Evolutionary conservation across 768 basidiomycete species (phyloP).

Genomic region (Hericium coralloides): DNA sequence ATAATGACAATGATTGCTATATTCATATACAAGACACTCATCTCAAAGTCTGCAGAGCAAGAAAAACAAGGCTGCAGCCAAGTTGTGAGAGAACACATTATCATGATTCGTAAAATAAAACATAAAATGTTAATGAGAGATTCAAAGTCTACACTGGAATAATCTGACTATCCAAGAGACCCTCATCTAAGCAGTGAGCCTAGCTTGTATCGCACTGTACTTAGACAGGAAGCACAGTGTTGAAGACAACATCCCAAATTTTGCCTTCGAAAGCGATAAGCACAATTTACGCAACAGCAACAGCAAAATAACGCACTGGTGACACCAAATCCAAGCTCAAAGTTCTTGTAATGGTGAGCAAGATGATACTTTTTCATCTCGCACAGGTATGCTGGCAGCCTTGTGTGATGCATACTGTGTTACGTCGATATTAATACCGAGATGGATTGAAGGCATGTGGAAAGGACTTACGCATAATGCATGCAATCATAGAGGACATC

Average conservation of each 20-base stretch:
- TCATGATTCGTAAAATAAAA: too few species aligned
- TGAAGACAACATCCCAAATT: constrained; percentile 91
- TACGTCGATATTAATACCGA: constrained; percentile 3
- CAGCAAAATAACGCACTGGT: constrained; percentile 50
- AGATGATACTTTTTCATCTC: constrained; percentile 98
- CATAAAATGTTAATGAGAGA: too few species aligned
- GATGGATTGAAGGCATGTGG: not conserved
- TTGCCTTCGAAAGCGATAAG: constrained; percentile 44
- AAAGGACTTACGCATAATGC: constrained; percentile 73
- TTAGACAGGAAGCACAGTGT: constrained; percentile 64
- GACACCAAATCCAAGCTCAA: constrained; percentile 94
- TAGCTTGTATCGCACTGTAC: not conserved
- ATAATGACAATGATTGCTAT: too few species aligned
- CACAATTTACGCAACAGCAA: not conserved
- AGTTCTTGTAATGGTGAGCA: constrained; percentile 97
- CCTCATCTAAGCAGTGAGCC: too few species aligned
- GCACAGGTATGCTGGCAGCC: constrained; percentile 74
- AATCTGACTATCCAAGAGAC: too few species aligned
- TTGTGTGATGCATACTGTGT: constrained; percentile 72
- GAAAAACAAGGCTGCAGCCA: too few species aligned
- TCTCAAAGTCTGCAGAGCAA: too few species aligned
- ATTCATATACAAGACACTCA: too few species aligned
- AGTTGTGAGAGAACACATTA: too few species aligned
- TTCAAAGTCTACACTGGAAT: too few species aligned
- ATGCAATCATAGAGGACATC: constrained; percentile 82